A percentile compares a stretch with the other conserved stretches of the same genome.
Conservation (phyloP, 768 basidiomycete genomes). For the Leccinum pellstonianum region DNA sequence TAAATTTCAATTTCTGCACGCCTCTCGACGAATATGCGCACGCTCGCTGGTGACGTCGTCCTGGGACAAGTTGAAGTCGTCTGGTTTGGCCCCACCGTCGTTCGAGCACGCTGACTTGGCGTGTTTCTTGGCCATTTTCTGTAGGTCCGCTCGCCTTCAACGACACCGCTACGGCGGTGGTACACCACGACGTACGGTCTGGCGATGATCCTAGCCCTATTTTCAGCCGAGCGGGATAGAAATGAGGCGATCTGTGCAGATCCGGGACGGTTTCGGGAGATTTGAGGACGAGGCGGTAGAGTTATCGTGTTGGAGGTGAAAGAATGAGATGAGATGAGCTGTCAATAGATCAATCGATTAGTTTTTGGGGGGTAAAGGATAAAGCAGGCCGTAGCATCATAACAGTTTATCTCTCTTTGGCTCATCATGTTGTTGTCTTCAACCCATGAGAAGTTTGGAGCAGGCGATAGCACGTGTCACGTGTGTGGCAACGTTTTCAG, state of each 20-base stretch:
- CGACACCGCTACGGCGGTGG: too few relatives aligned
- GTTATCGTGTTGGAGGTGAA: constrained; percentile 2
- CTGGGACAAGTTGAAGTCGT: constrained; percentile 11
- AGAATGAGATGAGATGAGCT: background rate
- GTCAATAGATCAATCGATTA: too few relatives aligned
- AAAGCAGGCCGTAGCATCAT: too few relatives aligned
- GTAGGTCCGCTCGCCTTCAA: background rate
- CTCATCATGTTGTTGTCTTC: too few relatives aligned
- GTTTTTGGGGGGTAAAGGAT: too few relatives aligned
- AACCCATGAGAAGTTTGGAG: too few relatives aligned
- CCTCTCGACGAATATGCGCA: constrained; percentile 7
- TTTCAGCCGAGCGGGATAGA: background rate
- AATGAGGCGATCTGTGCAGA: constrained; percentile 56
- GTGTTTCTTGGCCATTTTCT: constrained; percentile 25
- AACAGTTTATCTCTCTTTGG: too few relatives aligned
- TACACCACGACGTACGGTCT: background rate
- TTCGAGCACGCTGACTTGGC: constrained; percentile 7
- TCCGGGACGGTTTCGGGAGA: constrained; percentile 59
- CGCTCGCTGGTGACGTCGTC: constrained; percentile 37
- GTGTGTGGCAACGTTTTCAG: too few relatives aligned
- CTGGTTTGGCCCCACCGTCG: background rate
- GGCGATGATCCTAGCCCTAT: too few relatives aligned
- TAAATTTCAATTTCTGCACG: too few relatives aligned
- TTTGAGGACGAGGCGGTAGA: constrained; percentile 48
- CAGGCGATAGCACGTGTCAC: too few relatives aligned